These are phyloP conservation scores for Balansia obtecta DNA, from an alignment of 2,329 filamentous ascomycete genomes.

Conservation along the genomic window DNA sequence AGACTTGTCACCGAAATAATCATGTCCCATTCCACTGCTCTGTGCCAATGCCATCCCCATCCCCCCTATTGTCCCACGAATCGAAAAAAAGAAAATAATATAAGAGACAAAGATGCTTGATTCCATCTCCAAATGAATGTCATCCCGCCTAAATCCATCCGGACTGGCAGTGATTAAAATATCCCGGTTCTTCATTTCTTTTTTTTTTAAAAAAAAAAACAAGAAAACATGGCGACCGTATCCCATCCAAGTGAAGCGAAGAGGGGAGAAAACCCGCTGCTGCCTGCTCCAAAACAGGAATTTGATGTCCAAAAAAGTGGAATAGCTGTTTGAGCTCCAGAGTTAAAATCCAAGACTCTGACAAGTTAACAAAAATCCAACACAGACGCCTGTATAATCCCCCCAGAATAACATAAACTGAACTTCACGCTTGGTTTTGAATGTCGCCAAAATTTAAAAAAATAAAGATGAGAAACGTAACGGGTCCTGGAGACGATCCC, in stretches of 20 bases:
- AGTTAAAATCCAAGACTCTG: not conserved
- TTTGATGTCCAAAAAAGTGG: not conserved
- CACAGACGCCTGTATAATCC: not conserved
- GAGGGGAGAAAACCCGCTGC: not conserved
- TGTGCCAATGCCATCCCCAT: not conserved
- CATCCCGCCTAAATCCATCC: not conserved
- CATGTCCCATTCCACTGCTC: too few relatives aligned
- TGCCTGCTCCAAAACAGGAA: not conserved
- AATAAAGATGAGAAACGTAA: not conserved
- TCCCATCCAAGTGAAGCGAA: conserved; percentile 5
- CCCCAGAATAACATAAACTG: not conserved
- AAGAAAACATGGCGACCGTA: conserved; percentile 7
- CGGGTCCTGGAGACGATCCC: not conserved
- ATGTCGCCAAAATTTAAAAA: not conserved
- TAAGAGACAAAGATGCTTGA: not conserved
- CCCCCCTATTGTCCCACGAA: not conserved
- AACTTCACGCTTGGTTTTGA: not conserved
- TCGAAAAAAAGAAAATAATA: not conserved
- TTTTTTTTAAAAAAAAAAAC: too few relatives aligned
- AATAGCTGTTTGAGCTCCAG: not conserved
- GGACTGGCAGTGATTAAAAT: conserved; percentile 3
- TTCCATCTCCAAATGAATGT: conserved; percentile 6
- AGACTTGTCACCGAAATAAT: not conserved
- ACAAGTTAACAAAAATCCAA: not conserved
- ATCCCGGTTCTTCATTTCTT: conserved; percentile 6